These are phyloP conservation scores for Cucumis melo DNA, from an alignment of 306 rosid genomes.

Conservation along the genomic window DNA sequence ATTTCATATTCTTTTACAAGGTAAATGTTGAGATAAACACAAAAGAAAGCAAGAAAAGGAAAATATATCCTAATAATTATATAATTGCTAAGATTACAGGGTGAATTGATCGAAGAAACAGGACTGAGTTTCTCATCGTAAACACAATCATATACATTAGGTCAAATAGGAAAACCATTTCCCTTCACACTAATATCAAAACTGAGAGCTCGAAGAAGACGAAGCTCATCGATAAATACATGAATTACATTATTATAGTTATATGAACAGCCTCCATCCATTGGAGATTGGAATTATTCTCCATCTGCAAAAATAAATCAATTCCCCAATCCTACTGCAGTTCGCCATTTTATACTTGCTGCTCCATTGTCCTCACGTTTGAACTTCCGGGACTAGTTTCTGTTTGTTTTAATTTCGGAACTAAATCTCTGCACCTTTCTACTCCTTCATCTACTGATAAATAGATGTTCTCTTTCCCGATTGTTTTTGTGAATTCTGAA, in stretches of 20 bases:
- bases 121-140: too few species aligned
- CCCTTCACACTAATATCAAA: too few species aligned
- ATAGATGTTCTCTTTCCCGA: constrained; percentile 49
- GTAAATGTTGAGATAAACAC: too few species aligned
- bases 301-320: not conserved
- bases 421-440: constrained; percentile 25
- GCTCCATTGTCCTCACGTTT: not conserved
- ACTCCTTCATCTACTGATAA: constrained; percentile 61
- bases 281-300: not conserved
- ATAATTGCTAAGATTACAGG: too few species aligned
- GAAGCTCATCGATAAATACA: not conserved
- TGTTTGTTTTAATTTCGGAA: not conserved
- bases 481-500: constrained; percentile 35
- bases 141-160: too few species aligned
- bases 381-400: not conserved
- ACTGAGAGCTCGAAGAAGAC: not conserved
- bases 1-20: too few species aligned
- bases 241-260: too few species aligned
- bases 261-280: too few species aligned
- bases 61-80: too few species aligned
- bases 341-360: not conserved
- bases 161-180: too few species aligned
- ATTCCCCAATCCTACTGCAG: not conserved
- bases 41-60: too few species aligned
- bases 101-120: too few species aligned